These are phyloP conservation scores for Immersiella caudata DNA, from an alignment of 495 filamentous ascomycete genomes.

Conservation along the genomic window DNA sequence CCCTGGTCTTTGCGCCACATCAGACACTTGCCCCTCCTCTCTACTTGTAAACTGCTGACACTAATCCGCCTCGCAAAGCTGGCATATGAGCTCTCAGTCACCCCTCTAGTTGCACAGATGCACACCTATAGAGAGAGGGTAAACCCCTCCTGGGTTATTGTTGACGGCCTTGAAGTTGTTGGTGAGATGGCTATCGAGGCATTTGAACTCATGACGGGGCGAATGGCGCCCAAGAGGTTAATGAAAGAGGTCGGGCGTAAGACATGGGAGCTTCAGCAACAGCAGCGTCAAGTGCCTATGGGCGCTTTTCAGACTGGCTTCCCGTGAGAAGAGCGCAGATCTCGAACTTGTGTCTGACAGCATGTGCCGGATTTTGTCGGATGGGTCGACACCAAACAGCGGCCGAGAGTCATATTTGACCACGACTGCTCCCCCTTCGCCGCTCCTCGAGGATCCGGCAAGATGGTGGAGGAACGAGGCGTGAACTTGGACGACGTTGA, in stretches of 20 bases:
- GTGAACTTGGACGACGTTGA: too few species aligned
- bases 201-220: slow-evolving; percentile 82
- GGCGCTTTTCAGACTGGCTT: background rate
- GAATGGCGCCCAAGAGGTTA: slow-evolving; percentile 70
- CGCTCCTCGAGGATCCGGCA: too few species aligned
- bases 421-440: too few species aligned
- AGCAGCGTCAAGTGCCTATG: background rate
- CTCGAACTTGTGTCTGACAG: background rate
- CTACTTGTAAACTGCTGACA: background rate
- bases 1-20: background rate
- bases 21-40: background rate
- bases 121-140: slow-evolving; percentile 57
- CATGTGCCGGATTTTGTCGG: too few species aligned
- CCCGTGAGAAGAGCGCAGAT: background rate
- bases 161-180: slow-evolving; percentile 80
- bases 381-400: too few species aligned
- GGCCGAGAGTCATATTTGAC: too few species aligned
- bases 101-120: slow-evolving; percentile 67
- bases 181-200: slow-evolving; percentile 82
- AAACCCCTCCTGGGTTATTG: slow-evolving; percentile 69
- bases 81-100: slow-evolving; percentile 73
- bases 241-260: slow-evolving; percentile 62
- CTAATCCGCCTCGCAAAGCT: slow-evolving; percentile 44
- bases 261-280: slow-evolving; percentile 5
- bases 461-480: too few species aligned